A percentile compares a stretch with the other conserved stretches of the same genome.
Evolutionary conservation across 495 filamentous ascomycete species (phyloP).

Genomic region (Zalerion maritima): DNA sequence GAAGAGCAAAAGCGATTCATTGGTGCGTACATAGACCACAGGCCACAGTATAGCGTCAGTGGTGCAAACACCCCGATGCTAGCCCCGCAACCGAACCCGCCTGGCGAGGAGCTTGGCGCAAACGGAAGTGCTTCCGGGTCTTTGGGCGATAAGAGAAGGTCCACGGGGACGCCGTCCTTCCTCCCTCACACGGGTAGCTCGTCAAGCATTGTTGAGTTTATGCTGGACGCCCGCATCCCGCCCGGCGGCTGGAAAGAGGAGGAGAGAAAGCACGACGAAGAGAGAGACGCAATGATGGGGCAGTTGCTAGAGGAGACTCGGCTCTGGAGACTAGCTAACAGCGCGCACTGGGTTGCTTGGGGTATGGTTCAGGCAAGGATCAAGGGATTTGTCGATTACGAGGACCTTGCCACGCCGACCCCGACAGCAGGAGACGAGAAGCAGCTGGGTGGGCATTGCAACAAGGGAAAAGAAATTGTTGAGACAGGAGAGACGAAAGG

Average conservation of each 20-base stretch:
- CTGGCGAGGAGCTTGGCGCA: constrained; percentile 11
- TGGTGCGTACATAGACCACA: constrained; percentile 72
- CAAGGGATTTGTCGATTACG: no score
- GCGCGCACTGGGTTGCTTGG: constrained; percentile 90
- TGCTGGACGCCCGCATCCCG: constrained; percentile 54
- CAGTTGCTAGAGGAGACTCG: constrained; percentile 60
- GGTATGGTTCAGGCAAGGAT: constrained; percentile 89
- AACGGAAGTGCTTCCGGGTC: constrained; percentile 9
- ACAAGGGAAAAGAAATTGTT: constrained; percentile 3
- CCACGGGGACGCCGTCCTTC: constrained; percentile 11
- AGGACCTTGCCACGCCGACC: constrained; percentile 20
- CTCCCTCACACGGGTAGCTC: constrained; percentile 14
- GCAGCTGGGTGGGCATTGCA: constrained; percentile 7
- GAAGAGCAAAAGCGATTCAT: constrained; percentile 79
- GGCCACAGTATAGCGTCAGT: constrained; percentile 37
- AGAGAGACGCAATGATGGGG: constrained; percentile 45
- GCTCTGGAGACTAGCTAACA: constrained; percentile 75
- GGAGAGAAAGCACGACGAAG: constrained; percentile 43
- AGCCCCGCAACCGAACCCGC: constrained; percentile 17
- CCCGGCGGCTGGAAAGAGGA: constrained; percentile 40
- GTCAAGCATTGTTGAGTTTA: constrained; percentile 44
- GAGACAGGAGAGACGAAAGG: constrained; percentile 7
- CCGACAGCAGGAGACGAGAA: constrained; percentile 1
- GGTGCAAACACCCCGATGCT: constrained; percentile 37
- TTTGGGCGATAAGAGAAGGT: neutral